phyloP scores from a whole-genome alignment of 306 rosid genomes.

The Bauhinia variegata region DNA sequence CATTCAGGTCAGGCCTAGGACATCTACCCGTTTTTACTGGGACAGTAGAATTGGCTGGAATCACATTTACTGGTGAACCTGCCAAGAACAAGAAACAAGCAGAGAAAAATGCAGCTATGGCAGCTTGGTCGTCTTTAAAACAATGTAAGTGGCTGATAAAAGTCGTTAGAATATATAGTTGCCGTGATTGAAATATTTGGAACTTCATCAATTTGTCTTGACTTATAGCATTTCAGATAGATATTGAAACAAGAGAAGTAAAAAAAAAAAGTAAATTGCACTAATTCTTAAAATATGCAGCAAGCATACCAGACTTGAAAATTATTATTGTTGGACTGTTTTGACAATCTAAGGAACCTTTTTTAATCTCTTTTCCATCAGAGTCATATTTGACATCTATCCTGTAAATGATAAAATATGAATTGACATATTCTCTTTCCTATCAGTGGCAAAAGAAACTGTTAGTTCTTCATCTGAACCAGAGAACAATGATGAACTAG shows the following conservation, averaged over 20 bases:
- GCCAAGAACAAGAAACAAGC: conserved; percentile 99
- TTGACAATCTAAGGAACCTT: neutral
- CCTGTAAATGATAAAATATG: conserved; percentile 17
- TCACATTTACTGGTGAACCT: conserved; percentile 90
- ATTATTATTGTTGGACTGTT: neutral
- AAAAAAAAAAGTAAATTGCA: neutral
- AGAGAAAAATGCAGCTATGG: conserved; percentile 99
- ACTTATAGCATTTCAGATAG: neutral
- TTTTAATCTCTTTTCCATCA: neutral
- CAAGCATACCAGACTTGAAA: conserved; percentile 9
- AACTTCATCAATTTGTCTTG: neutral
- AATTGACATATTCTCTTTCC: conserved; percentile 35
- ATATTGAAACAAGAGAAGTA: neutral
- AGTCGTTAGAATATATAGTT: conserved; percentile 13
- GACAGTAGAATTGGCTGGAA: conserved; percentile 89
- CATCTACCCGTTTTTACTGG: conserved; percentile 98
- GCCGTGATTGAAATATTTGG: conserved; percentile 13
- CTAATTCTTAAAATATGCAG: neutral
- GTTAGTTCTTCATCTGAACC: conserved; percentile 57
- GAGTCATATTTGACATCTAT: conserved; percentile 2
- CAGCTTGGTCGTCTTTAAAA: conserved; percentile 97
- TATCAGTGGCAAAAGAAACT: conserved; percentile 71
- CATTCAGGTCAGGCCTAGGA: conserved; percentile 93
- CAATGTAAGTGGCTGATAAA: conserved; percentile 66
- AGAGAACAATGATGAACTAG: conserved; percentile 84